phyloP scores from a whole-genome alignment of 129 eudicot genomes.

The Gnaphalium uliginosum region DNA sequence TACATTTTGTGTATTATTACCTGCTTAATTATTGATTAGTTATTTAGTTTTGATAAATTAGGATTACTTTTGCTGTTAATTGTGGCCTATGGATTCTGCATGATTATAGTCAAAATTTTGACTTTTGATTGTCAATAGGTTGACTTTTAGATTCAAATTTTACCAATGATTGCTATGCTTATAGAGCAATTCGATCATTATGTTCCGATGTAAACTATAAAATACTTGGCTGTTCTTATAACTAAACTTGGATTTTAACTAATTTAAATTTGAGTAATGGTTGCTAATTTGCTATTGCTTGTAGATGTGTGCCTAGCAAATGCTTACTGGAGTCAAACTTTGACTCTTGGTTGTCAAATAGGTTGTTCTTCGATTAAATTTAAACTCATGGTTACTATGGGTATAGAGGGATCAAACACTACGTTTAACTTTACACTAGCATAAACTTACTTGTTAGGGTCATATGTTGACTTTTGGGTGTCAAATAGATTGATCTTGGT shows the following conservation, averaged over 20 bases:
- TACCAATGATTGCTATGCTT: neutral
- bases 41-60: neutral
- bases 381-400: neutral
- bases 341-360: constrained; percentile 6
- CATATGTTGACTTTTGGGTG: constrained; percentile 11
- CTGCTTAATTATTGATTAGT: neutral
- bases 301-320: neutral
- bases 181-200: neutral
- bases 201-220: neutral
- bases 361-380: constrained; percentile 7
- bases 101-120: neutral
- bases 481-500: constrained; percentile 12
- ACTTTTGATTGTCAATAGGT: neutral
- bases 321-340: neutral
- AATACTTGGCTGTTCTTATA: too few species aligned
- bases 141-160: constrained; percentile 10
- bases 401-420: neutral
- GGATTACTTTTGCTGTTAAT: neutral
- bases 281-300: neutral
- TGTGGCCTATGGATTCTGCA: neutral
- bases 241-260: too few species aligned
- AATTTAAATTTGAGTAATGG: neutral
- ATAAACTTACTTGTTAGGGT: neutral
- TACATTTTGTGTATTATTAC: neutral
- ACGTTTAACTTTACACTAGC: neutral